These are phyloP conservation scores for Austroboletus eburneus DNA, from an alignment of 768 basidiomycete genomes.

Conservation along the genomic window DNA sequence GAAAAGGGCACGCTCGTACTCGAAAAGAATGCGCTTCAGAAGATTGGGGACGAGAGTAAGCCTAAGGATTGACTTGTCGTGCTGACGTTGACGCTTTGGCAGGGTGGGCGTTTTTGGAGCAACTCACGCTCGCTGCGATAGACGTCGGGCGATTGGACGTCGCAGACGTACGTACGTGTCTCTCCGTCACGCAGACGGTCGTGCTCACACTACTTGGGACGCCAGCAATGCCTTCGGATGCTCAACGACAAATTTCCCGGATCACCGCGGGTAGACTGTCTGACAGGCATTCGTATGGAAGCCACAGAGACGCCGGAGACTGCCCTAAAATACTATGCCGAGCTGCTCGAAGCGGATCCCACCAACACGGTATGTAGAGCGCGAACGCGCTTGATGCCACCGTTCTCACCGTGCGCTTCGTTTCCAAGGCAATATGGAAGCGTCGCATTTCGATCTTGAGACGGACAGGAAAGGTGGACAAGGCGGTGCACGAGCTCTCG, in stretches of 20 bases:
- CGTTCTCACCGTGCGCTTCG: background rate
- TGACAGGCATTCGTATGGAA: constrained; percentile 79
- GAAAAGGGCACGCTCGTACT: constrained; percentile 50
- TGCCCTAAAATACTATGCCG: constrained; percentile 62
- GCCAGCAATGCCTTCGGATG: constrained; percentile 43
- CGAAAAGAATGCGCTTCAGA: constrained; percentile 39
- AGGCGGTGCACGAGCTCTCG: constrained; percentile 67
- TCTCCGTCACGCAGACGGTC: background rate
- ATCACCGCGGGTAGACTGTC: constrained; percentile 75
- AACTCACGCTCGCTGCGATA: constrained; percentile 71
- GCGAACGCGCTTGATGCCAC: background rate
- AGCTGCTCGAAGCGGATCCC: constrained; percentile 57
- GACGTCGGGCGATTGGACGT: constrained; percentile 70
- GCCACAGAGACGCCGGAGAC: constrained; percentile 51
- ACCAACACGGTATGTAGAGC: constrained; percentile 61
- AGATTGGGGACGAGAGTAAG: constrained; percentile 57
- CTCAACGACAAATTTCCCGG: constrained; percentile 66
- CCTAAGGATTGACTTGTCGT: background rate
- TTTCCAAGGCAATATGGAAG: constrained; percentile 61
- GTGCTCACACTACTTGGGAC: constrained; percentile 1
- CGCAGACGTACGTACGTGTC: constrained; percentile 57
- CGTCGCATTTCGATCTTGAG: constrained; percentile 74
- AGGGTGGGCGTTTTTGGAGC: constrained; percentile 84
- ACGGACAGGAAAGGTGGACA: constrained; percentile 56
- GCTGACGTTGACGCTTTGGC: background rate